Evolutionary conservation across 306 rosid species (phyloP).

Genomic region (Cucumis melo): DNA sequence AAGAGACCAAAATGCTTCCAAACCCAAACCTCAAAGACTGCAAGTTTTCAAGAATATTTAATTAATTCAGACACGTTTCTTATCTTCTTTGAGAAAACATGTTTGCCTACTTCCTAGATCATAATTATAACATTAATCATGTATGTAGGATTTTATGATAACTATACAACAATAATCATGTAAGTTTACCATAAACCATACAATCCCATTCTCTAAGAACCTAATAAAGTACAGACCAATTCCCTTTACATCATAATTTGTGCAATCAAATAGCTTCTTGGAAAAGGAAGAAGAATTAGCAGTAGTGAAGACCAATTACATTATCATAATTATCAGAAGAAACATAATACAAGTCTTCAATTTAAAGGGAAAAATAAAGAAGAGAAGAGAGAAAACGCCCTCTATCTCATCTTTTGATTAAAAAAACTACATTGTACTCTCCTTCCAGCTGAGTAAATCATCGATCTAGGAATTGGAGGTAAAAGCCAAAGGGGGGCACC

Average conservation of each 20-base stretch:
- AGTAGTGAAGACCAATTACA: background rate
- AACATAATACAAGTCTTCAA: background rate
- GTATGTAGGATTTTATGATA: background rate
- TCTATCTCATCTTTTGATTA: background rate
- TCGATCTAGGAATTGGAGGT: background rate
- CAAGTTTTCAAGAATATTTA: too few species aligned
- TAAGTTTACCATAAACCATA: background rate
- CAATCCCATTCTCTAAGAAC: background rate
- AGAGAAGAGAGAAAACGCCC: background rate
- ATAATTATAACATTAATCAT: background rate
- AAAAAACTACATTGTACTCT: background rate
- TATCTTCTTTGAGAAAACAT: too few species aligned
- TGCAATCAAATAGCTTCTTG: background rate
- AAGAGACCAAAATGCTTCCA: too few species aligned
- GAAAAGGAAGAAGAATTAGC: background rate
- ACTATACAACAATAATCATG: background rate
- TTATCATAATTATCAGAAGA: background rate
- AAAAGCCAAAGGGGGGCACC: background rate
- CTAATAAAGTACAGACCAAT: background rate
- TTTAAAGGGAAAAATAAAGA: background rate
- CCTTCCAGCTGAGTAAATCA: background rate
- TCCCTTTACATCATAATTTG: background rate
- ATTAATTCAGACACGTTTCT: too few species aligned
- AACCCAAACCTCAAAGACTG: too few species aligned
- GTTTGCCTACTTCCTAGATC: too few species aligned